A percentile compares a stretch with the other conserved stretches of the same genome.
Conservation (phyloP, 108 stramenopile genomes). For the Skeletonema marinoi region DNA sequence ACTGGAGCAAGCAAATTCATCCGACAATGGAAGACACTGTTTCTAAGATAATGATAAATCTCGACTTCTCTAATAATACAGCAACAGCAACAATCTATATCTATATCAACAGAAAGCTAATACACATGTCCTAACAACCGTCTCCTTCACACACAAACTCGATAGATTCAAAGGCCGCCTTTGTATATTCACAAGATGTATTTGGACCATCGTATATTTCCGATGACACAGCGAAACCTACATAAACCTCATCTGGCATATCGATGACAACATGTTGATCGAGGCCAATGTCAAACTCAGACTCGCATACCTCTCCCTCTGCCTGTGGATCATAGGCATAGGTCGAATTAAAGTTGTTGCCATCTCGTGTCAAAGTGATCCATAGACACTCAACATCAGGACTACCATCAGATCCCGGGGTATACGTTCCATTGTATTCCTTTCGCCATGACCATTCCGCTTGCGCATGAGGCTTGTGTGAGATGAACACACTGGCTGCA, state of each 20-base stretch:
- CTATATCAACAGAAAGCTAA: neutral
- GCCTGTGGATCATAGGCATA: neutral
- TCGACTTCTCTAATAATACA: neutral
- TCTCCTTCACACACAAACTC: neutral
- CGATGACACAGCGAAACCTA: neutral
- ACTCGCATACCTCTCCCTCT: neutral
- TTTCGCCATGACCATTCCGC: neutral
- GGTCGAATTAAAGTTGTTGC: neutral
- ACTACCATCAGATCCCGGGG: neutral
- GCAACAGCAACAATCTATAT: neutral
- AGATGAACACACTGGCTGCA: neutral
- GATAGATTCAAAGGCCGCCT: neutral
- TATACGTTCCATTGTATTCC: neutral
- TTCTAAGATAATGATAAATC: neutral
- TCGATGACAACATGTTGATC: neutral
- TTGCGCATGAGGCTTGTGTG: neutral
- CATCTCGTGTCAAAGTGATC: neutral
- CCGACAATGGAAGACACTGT: too few relatives aligned
- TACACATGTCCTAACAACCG: neutral
- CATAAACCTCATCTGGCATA: neutral
- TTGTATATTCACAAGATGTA: neutral
- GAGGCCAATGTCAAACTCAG: neutral
- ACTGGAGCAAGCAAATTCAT: too few relatives aligned
- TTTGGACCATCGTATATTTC: neutral
- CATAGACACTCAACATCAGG: neutral